phyloP scores from a whole-genome alignment of 2,329 filamentous ascomycete genomes.

The Xylariaceae sp. region DNA sequence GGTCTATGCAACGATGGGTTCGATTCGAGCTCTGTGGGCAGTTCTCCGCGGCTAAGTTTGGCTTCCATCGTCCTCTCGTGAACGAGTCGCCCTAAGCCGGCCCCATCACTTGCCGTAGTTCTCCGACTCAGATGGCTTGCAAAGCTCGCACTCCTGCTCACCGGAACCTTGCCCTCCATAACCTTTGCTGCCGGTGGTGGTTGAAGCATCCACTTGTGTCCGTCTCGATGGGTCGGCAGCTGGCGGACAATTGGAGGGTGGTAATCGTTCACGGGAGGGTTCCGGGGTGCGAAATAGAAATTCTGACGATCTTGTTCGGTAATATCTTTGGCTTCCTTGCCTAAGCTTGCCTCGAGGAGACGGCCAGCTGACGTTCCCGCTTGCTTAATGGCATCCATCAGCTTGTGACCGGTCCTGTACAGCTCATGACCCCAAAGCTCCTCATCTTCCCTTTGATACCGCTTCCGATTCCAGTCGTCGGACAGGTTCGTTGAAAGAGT shows the following conservation, averaged over 20 bases:
- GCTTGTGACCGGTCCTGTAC: constrained; percentile 47
- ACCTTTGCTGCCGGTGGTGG: constrained; percentile 84
- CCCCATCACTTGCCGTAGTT: constrained; percentile 38
- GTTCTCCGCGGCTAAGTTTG: constrained; percentile 40
- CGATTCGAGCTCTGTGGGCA: constrained; percentile 22
- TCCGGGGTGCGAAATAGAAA: constrained; percentile 57
- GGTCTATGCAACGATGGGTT: constrained; percentile 13
- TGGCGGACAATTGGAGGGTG: constrained; percentile 81
- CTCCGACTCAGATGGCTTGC: constrained; percentile 46
- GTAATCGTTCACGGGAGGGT: constrained; percentile 78
- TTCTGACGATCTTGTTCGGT: constrained; percentile 48
- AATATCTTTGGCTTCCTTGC: constrained; percentile 47
- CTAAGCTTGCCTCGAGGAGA: constrained; percentile 47
- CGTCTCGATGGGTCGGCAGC: constrained; percentile 63
- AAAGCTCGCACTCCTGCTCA: constrained; percentile 58
- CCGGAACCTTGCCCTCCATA: constrained; percentile 81
- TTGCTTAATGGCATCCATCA: constrained; percentile 56
- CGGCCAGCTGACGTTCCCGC: constrained; percentile 53
- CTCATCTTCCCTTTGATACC: constrained; percentile 85
- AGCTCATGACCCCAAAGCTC: constrained; percentile 72
- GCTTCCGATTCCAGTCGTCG: constrained; percentile 70
- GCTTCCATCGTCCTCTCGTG: constrained; percentile 44
- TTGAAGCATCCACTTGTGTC: constrained; percentile 87
- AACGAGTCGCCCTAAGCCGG: constrained; percentile 38
- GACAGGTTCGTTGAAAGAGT: constrained; percentile 35